Evolutionary conservation across 306 rosid species (phyloP).

Genomic region (Cucurbita ficifolia): DNA sequence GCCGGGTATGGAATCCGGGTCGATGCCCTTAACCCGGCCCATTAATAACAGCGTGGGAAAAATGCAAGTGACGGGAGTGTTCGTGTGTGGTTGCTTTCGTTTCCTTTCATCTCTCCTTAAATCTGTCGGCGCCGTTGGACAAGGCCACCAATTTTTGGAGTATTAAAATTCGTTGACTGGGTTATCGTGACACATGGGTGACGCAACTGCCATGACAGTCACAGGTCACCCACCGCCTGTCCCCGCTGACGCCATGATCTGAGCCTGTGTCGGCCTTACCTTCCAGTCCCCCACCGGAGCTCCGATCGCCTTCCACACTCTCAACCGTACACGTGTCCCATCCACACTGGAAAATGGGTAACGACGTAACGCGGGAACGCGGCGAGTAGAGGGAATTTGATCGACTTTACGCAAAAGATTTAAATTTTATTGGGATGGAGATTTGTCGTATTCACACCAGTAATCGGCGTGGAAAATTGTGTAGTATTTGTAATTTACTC

Average conservation of each 20-base stretch:
- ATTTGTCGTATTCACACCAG: slow-evolving; percentile 4
- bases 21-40: not conserved
- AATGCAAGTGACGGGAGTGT: not conserved
- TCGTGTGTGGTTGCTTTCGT: not conserved
- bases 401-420: not conserved
- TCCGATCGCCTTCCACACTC: not conserved
- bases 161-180: slow-evolving; percentile 14
- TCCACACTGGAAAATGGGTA: no score
- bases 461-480: not conserved
- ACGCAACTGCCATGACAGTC: slow-evolving; percentile 19
- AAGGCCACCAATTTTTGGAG: not conserved
- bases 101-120: not conserved
- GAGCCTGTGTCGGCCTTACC: slow-evolving; percentile 13
- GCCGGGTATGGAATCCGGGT: not conserved
- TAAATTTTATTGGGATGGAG: not conserved
- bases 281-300: not conserved
- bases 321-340: slow-evolving; percentile 8
- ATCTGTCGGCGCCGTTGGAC: slow-evolving; percentile 4
- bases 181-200: slow-evolving; percentile 17
- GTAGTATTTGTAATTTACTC: not conserved
- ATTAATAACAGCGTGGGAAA: not conserved
- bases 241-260: slow-evolving; percentile 13
- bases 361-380: not conserved
- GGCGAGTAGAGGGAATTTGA: not conserved
- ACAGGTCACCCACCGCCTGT: not conserved